Evolutionary conservation across 2,329 filamentous ascomycete species (phyloP), one percentile per base, ranked within the genome.

Genomic region (Bipolaris sorokiniana): DNA sequence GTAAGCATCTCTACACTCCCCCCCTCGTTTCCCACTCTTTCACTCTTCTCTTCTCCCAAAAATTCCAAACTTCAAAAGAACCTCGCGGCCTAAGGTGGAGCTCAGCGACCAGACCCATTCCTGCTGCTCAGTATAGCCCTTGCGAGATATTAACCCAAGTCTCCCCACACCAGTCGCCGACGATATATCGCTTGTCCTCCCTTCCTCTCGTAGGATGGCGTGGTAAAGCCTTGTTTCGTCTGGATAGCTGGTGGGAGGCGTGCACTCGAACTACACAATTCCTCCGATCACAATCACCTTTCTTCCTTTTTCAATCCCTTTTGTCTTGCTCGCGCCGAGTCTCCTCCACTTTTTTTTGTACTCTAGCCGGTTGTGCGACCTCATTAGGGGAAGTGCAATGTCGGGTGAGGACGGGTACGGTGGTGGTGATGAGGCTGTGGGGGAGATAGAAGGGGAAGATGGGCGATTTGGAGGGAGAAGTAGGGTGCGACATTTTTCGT

Each of bases 41-140:
- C 44, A 31, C 48, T 38, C 23, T 47, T 41, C n/a, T 44, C 23
- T 38, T 26, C 37, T 11, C 15, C 10, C 23, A 11, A 15, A 3
- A 26, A 16, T n/a, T 33, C 16, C 23, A 15, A 10, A 18, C 36
- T 7, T 16, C 13, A 44, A 51, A 47, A 34, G n/a, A 51, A 40
- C 50, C 23, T 77, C 80, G 80, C 80, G 79, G 76, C 76, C 72
- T 70, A 75, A 81, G 80, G 81, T 82, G 79, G 81, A 82, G 81
- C 79, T 78, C 76, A 77, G 78, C 66, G 79, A 81, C 78, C 75
- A 81, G 79, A 73, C 68, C 71, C 76, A 80, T 81, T 80, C 80
- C 80, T 80, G 76, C 68, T 79, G 80, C 80, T 82, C 81, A 81
- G 81, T 83, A 83, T 81, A 75, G 77, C 76, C 78, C 77, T 77